These are phyloP conservation scores for Mycosarcoma mackinlayi DNA, from an alignment of 1,284 basidiomycete genomes.

Conservation along the genomic window DNA sequence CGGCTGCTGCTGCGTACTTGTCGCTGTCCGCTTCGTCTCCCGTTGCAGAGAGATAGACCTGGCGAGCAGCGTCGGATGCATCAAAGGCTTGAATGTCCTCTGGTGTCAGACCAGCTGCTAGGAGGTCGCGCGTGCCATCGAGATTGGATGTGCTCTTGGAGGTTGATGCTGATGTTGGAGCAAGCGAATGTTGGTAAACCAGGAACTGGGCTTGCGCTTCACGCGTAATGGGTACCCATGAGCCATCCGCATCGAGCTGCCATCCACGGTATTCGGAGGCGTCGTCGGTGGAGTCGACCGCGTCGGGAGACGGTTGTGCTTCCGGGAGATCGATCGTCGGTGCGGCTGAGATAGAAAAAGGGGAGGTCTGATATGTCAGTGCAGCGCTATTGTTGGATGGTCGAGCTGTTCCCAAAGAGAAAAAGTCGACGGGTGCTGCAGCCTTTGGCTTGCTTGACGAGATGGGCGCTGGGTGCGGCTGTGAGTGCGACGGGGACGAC, in stretches of 20 bases:
- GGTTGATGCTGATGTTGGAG: not conserved
- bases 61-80: conserved; percentile 49
- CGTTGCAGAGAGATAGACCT: conserved; percentile 19
- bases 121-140: conserved; percentile 40
- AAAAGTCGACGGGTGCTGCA: conserved; percentile 37
- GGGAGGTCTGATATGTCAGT: not conserved
- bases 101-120: conserved; percentile 18
- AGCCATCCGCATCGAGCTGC: conserved; percentile 64
- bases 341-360: conserved; percentile 48
- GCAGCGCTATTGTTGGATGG: conserved; percentile 1
- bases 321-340: conserved; percentile 37
- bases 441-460: conserved; percentile 12
- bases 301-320: not conserved
- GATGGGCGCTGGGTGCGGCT: not conserved
- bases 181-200: conserved; percentile 34
- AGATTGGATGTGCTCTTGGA: conserved; percentile 23
- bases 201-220: conserved; percentile 60
- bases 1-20: conserved; percentile 40
- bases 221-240: conserved; percentile 65
- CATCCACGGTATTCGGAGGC: conserved; percentile 55
- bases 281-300: not conserved
- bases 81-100: conserved; percentile 38
- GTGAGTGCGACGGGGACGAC: not conserved
- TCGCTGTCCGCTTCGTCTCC: conserved; percentile 28
- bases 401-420: conserved; percentile 25